Evolutionary conservation across 345 rosid genomes (phyloP).

Genomic region (Combretum micranthum): DNA sequence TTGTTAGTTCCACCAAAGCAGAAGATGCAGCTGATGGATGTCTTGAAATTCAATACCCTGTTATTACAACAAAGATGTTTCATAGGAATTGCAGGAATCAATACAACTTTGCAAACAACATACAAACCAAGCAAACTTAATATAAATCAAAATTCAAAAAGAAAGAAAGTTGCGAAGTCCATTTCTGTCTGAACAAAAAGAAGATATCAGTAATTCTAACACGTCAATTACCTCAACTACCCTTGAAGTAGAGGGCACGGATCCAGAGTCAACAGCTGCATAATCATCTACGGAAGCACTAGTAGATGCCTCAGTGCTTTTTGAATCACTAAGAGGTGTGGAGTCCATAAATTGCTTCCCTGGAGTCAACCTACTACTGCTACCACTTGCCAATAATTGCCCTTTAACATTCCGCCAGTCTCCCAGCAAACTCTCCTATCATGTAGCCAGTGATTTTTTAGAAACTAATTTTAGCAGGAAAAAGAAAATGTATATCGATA

Average conservation of each 20-base stretch:
- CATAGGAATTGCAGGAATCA: not conserved
- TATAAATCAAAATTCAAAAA: not conserved
- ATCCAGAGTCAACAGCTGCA: slow-evolving; percentile 55
- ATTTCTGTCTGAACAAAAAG: not conserved
- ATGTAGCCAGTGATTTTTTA: not conserved
- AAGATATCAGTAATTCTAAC: not conserved
- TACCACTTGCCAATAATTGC: slow-evolving; percentile 50
- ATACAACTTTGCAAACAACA: not conserved
- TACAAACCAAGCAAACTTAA: not conserved
- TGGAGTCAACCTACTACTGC: slow-evolving; percentile 62
- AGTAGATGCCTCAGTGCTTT: slow-evolving; percentile 62
- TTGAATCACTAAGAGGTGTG: slow-evolving; percentile 57
- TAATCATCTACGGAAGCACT: slow-evolving; percentile 60
- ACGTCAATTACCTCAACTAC: slow-evolving; percentile 50
- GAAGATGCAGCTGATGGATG: slow-evolving; percentile 78
- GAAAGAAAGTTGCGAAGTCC: not conserved
- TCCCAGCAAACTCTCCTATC: slow-evolving; percentile 60
- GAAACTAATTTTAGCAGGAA: too few relatives aligned
- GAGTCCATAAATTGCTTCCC: slow-evolving; percentile 62
- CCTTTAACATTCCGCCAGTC: slow-evolving; percentile 80
- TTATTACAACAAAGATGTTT: slow-evolving; percentile 4
- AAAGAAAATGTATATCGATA: too few relatives aligned
- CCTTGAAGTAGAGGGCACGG: slow-evolving; percentile 76
- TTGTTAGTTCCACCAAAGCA: slow-evolving; percentile 84
- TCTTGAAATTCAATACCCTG: slow-evolving; percentile 75